Conservation (phyloP, 257 asterid species). For the Solanum neorickii region DNA sequence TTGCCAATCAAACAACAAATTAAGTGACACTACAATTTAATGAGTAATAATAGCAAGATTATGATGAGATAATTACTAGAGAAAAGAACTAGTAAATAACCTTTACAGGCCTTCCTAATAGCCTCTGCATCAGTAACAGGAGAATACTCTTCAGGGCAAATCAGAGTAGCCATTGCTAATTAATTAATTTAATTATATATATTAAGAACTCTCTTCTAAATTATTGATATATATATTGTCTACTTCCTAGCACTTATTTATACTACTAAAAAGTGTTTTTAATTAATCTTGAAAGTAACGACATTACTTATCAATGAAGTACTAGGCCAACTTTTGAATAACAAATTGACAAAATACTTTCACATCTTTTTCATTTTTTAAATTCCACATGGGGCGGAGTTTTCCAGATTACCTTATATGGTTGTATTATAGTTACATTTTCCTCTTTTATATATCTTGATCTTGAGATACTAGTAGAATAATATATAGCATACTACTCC, state of each 20-base stretch:
- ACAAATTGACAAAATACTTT: neutral
- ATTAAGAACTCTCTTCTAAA: neutral
- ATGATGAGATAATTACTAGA: neutral
- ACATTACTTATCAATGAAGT: neutral
- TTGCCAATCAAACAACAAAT: no score
- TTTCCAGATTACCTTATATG: neutral
- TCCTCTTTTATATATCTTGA: neutral
- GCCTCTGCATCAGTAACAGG: conserved; percentile 81
- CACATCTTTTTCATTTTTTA: neutral
- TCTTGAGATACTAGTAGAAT: neutral
- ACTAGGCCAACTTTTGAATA: neutral
- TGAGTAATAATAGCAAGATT: neutral
- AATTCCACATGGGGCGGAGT: neutral
- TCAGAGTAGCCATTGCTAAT: conserved; percentile 41
- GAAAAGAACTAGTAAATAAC: conserved; percentile 11
- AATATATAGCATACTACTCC: neutral
- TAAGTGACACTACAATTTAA: no score
- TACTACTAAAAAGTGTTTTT: neutral
- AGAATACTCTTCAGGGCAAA: conserved; percentile 57
- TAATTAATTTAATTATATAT: neutral
- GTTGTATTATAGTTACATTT: neutral
- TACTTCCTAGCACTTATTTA: neutral
- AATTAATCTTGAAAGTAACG: conserved; percentile 24
- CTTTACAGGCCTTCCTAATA: conserved; percentile 60
- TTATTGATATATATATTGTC: neutral